These are phyloP conservation scores for Pichia thaimueangensis DNA, from an alignment of 805 yeast species.

Conservation along the genomic window DNA sequence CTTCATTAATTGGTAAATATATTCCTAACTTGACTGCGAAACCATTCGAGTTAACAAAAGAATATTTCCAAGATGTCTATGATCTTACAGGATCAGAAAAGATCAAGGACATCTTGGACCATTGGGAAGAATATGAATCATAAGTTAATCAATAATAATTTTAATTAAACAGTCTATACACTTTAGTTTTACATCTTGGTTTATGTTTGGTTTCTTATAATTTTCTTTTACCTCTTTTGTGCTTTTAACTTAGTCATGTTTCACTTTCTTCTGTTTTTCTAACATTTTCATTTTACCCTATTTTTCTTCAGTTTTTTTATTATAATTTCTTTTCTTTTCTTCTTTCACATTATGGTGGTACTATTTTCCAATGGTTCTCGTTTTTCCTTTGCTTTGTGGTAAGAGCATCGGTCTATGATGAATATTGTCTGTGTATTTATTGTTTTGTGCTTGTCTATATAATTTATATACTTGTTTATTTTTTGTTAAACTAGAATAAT, in stretches of 20 bases:
- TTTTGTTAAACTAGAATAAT: not conserved
- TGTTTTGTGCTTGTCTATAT: not conserved
- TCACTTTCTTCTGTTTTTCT: not conserved
- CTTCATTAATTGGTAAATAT: constrained; percentile 88
- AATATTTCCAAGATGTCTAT: constrained; percentile 94
- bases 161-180: not conserved
- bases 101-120: constrained; percentile 83
- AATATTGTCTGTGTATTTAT: not conserved
- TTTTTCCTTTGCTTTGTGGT: constrained; percentile 12
- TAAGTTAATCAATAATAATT: constrained; percentile 17
- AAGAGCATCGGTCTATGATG: constrained; percentile 3
- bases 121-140: constrained; percentile 86
- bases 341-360: not conserved
- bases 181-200: not conserved
- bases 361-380: not conserved
- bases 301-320: not conserved
- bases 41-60: constrained; percentile 94
- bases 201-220: not conserved
- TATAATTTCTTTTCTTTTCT: constrained; percentile 1
- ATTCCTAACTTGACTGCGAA: constrained; percentile 98
- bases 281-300: not conserved
- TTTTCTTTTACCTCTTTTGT: too few species aligned
- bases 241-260: too few species aligned
- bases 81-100: constrained; percentile 85
- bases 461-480: not conserved